Evolutionary conservation across 371 early-diverging fungal genomes (phyloP), one percentile per base, ranked within the genome.

Genomic region (Mortierella sp.): DNA sequence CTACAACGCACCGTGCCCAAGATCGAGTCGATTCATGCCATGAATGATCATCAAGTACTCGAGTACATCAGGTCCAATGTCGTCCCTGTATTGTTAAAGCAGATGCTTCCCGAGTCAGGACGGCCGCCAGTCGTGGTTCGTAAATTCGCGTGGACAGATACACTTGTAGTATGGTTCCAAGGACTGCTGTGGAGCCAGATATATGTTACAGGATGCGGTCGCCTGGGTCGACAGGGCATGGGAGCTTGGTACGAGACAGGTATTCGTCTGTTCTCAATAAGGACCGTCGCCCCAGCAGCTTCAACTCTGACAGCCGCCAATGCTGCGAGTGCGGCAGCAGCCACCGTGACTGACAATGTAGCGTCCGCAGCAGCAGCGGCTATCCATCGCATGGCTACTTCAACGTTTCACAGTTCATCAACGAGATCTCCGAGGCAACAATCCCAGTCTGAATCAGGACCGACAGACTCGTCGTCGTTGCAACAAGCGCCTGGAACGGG

Each of bases 1-100:
- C 67, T 90, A 7, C 85, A 87, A 19, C 60, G 84, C 14, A 71
- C 93, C 14, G 83, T 87, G 3, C 91, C 88, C 1, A 85, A 83
- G 34, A 85, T 94, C 15, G 90, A 93, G 70, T 78, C 79, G 5
- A 70, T 80, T 32, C 83, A 81, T 23, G 61, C 80, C 9, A 64
- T 61, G 34, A 71, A 59, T 15, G 72, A 64, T 6, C 64, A 70
- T 4, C 72, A 71, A 19, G 65, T 64, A 14, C 56, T 71, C n/a
- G 61, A 71, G 14, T 48, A 56, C 24, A 71, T 64, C 49, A 24
- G 50, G 32, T 50, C 21, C 27, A 32, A 47, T 11, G 46, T 71
- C 26, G 46, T 60, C 15, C 72, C 60, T 15, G 50, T 44, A 26
- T 11, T 71, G 30, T 46, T 49, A 9, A 56, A 64, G 23, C 31